Evolutionary conservation across 352 stramenopile species (phyloP).

Genomic region (Proteromonas lacertae): DNA sequence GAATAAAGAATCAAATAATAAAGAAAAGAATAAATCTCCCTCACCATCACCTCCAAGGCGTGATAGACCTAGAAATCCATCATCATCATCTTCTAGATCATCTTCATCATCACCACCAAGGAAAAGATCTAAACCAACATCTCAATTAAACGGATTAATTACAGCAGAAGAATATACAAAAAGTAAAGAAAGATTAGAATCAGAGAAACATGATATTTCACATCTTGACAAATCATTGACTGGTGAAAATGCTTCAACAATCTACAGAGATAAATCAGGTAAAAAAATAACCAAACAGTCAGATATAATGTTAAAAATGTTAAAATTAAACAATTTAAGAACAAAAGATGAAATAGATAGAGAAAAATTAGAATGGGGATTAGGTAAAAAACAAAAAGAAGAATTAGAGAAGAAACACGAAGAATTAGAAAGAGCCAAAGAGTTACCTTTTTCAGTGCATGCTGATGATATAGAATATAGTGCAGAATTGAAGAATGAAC

Average conservation of each 20-base stretch:
- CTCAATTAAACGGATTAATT: too few species aligned
- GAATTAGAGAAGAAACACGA: slow-evolving; percentile 7
- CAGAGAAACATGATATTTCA: too few species aligned
- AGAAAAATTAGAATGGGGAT: slow-evolving; percentile 12
- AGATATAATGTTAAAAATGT: too few species aligned
- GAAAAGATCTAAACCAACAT: not conserved
- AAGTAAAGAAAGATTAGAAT: not conserved
- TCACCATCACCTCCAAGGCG: not conserved
- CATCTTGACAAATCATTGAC: too few species aligned
- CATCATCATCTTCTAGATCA: not conserved
- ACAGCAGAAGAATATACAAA: not conserved
- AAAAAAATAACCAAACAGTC: too few species aligned
- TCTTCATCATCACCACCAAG: not conserved
- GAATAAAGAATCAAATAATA: too few species aligned
- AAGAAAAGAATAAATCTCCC: not conserved
- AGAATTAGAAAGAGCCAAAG: slow-evolving; percentile 17
- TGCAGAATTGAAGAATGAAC: slow-evolving; percentile 13
- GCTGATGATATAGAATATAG: slow-evolving; percentile 21
- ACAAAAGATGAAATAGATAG: slow-evolving; percentile 10
- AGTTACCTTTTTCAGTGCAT: slow-evolving; percentile 17
- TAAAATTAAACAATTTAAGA: too few species aligned
- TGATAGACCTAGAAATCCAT: not conserved
- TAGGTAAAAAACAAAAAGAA: slow-evolving; percentile 20
- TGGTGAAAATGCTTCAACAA: too few species aligned
- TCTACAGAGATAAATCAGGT: too few species aligned